Evolutionary conservation across 2,329 filamentous ascomycete genomes (phyloP), one percentile per base, ranked within the genome.

Genomic region (Nigrospora sphaerica): DNA sequence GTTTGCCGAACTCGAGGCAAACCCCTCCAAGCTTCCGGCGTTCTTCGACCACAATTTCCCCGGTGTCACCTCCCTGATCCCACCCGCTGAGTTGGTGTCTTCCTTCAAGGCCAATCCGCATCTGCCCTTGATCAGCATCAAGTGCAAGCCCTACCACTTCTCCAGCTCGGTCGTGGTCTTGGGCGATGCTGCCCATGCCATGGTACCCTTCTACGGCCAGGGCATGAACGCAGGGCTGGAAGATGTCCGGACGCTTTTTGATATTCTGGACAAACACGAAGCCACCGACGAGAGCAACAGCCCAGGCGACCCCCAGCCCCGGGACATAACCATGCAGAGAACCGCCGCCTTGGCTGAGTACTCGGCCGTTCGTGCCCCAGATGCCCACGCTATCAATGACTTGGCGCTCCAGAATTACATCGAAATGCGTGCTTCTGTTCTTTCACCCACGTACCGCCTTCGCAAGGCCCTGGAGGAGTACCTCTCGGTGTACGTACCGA

Each of bases 131-230:
- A 93, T 98, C 62, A 93, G 81, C 62, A 86, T 98, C 61, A 97
- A 95, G 67, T 96, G 91, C 70, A 78, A 78, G 16, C 93, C 93
- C 0, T 88, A 97, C 66, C 89, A 95, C 69, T 89, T 81, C 69
- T 74, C 70, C 42, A 81, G 81, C 19, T 86, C 83, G 1, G 89
- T 78, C 32, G 89, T 95, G 49, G 88, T 98, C 42, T 63, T 98
- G 33, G 93, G 93, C 48, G 93, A 98, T 62, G 90, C 93, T 9
- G 91, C 93, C 0, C 93, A 98, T 63, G 93, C 95, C 47, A 96
- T 98, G 84, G 90, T 98, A 0, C 93, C 93, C 0, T 98, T 98
- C 67, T 98, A 97, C 64, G 93, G 93, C 0, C 93, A 98, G 65
- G 93, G 93, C 34, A 95, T 98, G 83, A 98, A 98, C 60, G 87